Conservation (phyloP, 1,139 yeast species). For the Candida gigantensis region DNA sequence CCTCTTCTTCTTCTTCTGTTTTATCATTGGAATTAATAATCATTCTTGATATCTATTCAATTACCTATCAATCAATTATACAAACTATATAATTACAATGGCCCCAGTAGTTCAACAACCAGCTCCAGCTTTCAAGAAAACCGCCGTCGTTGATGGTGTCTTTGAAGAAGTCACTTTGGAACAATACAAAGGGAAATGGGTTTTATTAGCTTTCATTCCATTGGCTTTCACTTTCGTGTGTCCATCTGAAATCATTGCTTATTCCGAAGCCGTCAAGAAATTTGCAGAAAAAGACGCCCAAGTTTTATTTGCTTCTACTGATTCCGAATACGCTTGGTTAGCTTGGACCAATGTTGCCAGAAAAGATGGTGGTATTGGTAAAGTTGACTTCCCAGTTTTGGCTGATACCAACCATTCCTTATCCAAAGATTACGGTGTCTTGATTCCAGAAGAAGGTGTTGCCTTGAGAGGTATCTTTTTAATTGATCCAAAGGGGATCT, state of each 20-base stretch:
- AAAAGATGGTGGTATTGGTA: conserved; percentile 98
- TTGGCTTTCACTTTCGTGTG: conserved; percentile 98
- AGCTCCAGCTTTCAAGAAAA: conserved; percentile 94
- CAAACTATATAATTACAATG: no score
- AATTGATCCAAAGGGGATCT: conserved; percentile 91
- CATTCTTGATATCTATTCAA: no score
- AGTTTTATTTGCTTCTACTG: conserved; percentile 94
- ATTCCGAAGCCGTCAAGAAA: conserved; percentile 91
- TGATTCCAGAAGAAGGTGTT: conserved; percentile 92
- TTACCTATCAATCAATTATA: no score
- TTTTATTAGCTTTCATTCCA: conserved; percentile 93
- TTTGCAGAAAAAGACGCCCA: conserved; percentile 86
- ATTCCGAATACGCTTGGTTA: conserved; percentile 93
- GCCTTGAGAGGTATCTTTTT: conserved; percentile 97
- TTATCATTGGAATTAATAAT: no score
- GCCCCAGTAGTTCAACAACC: conserved; percentile 89
- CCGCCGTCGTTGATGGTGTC: conserved; percentile 94
- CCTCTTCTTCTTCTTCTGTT: no score
- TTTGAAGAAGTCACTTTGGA: conserved; percentile 94
- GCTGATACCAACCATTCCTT: conserved; percentile 97
- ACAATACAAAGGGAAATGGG: conserved; percentile 98
- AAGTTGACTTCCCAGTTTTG: conserved; percentile 87
- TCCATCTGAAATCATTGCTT: conserved; percentile 98
- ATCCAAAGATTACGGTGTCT: conserved; percentile 94
- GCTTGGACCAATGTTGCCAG: conserved; percentile 98